Conservation (phyloP, 257 asterid species). For the Solanum piurae region DNA sequence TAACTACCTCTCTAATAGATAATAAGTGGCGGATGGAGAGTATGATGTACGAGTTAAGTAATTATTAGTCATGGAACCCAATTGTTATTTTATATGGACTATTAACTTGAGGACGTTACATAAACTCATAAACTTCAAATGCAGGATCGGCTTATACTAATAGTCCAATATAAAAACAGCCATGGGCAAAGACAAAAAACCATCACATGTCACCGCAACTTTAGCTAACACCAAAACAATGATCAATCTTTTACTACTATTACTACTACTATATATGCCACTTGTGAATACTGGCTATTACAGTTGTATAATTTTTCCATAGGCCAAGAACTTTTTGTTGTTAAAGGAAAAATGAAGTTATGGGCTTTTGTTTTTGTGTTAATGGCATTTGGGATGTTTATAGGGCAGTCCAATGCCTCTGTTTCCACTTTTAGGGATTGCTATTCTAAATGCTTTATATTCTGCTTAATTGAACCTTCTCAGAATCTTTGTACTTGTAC, state of each 20-base stretch:
- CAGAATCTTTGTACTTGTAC: conserved; percentile 81
- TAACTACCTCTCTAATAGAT: too few relatives aligned
- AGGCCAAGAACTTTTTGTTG: neutral
- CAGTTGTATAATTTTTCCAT: neutral
- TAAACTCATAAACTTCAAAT: neutral
- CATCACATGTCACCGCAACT: conserved; percentile 13
- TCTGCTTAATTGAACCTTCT: conserved; percentile 83
- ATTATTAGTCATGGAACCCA: neutral
- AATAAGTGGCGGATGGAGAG: too few relatives aligned
- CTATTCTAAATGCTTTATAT: conserved; percentile 76
- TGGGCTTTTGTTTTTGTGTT: conserved; percentile 23
- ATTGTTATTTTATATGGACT: neutral
- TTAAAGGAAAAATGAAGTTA: conserved; percentile 6
- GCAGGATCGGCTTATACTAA: fast-evolving
- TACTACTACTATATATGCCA: neutral
- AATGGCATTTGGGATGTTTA: conserved; percentile 32
- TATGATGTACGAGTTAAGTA: neutral
- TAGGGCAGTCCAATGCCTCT: conserved; percentile 29
- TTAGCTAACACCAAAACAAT: neutral
- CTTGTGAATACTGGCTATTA: neutral
- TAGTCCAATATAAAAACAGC: neutral
- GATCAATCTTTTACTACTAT: neutral
- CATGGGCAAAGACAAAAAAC: conserved; percentile 3
- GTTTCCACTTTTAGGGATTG: conserved; percentile 75
- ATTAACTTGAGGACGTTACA: neutral